Percentiles rank a stretch among this genome's conserved stretches.
These are phyloP conservation scores for Metschnikowia similis DNA, from an alignment of 805 yeast genomes.

Conservation along the genomic window DNA sequence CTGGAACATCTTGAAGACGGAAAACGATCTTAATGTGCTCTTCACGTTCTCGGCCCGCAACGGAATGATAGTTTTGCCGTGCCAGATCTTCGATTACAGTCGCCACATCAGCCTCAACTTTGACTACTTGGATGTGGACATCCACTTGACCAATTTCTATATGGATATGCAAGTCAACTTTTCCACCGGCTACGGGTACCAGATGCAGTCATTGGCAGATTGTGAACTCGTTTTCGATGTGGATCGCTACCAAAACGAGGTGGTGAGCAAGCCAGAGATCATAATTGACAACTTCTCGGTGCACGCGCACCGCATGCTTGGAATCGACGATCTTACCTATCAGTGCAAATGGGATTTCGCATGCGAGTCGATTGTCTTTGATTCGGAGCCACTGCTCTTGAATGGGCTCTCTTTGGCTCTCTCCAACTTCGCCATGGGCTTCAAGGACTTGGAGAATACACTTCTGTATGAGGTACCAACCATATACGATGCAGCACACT, in stretches of 20 bases:
- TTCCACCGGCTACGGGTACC: slow-evolving; percentile 44
- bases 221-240: slow-evolving; percentile 25
- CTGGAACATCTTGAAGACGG: slow-evolving; percentile 42
- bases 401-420: slow-evolving; percentile 41
- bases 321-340: slow-evolving; percentile 78
- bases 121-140: slow-evolving; percentile 66
- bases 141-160: slow-evolving; percentile 85
- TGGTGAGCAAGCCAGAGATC: slow-evolving; percentile 37
- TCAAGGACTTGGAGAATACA: slow-evolving; percentile 71
- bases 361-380: slow-evolving; percentile 53
- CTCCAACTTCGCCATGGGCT: slow-evolving; percentile 55
- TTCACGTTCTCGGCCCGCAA: slow-evolving; percentile 65
- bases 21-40: slow-evolving; percentile 74
- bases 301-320: slow-evolving; percentile 91
- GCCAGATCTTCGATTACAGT: slow-evolving; percentile 59
- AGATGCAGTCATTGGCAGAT: slow-evolving; percentile 17
- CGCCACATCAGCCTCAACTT: slow-evolving; percentile 61
- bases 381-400: slow-evolving; percentile 46
- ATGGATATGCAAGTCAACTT: slow-evolving; percentile 85
- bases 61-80: slow-evolving; percentile 73
- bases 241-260: slow-evolving; percentile 17
- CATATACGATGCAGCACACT: slow-evolving; percentile 64
- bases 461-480: slow-evolving; percentile 52
- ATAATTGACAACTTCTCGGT: slow-evolving; percentile 55
- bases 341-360: slow-evolving; percentile 87